phyloP scores from a whole-genome alignment of 805 yeast species.

The Pichia heedii region DNA sequence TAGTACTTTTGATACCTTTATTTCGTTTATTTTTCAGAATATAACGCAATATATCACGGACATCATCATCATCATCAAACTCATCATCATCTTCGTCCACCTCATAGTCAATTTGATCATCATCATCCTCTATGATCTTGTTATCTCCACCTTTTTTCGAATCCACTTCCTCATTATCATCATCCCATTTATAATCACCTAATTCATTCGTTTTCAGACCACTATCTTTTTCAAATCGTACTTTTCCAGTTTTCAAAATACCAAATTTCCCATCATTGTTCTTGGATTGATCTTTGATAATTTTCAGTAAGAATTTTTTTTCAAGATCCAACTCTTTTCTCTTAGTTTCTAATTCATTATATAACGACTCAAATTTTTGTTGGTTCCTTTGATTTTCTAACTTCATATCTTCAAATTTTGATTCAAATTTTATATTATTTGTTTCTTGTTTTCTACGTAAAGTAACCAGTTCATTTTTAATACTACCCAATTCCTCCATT shows the following conservation, averaged over 20 bases:
- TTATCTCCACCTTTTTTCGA: too few species aligned
- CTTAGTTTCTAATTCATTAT: conserved; percentile 19
- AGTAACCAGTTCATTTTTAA: conserved; percentile 17
- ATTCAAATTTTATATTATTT: conserved; percentile 57
- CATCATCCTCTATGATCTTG: not conserved
- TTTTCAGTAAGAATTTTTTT: conserved; percentile 13
- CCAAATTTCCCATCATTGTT: not conserved
- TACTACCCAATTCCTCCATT: conserved; percentile 13
- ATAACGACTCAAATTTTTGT: conserved; percentile 19
- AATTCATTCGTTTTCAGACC: not conserved
- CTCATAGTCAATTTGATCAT: not conserved
- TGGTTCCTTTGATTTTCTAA: conserved; percentile 32
- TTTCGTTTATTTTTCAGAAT: conserved; percentile 2
- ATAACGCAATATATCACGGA: conserved; percentile 2
- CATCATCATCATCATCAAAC: conserved; percentile 6
- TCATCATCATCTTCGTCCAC: not conserved
- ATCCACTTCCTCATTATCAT: not conserved
- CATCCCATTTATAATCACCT: not conserved
- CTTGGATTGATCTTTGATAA: not conserved
- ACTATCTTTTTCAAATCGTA: not conserved
- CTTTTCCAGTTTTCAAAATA: not conserved
- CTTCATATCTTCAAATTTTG: conserved; percentile 55
- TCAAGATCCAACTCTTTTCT: conserved; percentile 21
- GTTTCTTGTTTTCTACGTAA: conserved; percentile 30
- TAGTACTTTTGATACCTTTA: not conserved